These are phyloP conservation scores for Alternaria solani DNA, from an alignment of 2,329 filamentous ascomycete species.

Conservation along the genomic window DNA sequence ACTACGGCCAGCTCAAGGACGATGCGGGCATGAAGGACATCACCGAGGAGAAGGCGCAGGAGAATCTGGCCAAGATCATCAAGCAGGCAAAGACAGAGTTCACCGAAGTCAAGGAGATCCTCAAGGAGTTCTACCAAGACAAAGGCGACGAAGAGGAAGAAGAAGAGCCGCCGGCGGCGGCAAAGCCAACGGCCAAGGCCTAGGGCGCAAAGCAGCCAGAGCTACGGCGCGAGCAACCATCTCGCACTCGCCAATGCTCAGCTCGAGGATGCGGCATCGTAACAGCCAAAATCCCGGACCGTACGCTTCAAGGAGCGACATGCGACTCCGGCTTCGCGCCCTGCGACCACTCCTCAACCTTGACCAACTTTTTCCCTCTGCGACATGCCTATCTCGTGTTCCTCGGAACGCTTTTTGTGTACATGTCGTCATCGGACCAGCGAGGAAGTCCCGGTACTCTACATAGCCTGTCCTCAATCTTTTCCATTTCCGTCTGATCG, in stretches of 20 bases:
- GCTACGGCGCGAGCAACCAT: constrained; percentile 13
- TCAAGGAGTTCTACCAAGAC: constrained; percentile 75
- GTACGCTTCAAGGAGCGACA: constrained; percentile 7
- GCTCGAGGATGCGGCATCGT: not conserved
- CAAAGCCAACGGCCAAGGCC: not conserved
- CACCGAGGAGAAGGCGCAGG: constrained; percentile 70
- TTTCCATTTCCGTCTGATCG: constrained; percentile 2
- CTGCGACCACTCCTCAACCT: constrained; percentile 7
- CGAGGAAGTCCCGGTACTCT: constrained; percentile 9
- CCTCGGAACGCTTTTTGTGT: constrained; percentile 13
- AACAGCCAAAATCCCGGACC: constrained; percentile 3
- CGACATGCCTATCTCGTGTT: constrained; percentile 8
- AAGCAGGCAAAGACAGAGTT: constrained; percentile 79
- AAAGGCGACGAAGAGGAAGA: constrained; percentile 52
- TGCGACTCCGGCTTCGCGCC: constrained; percentile 8
- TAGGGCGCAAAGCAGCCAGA: constrained; percentile 5
- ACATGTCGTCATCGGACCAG: constrained; percentile 21
- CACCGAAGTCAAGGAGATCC: constrained; percentile 71
- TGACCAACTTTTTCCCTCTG: constrained; percentile 15
- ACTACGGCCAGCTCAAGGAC: constrained; percentile 84
- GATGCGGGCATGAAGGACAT: constrained; percentile 74
- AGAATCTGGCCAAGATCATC: constrained; percentile 74
- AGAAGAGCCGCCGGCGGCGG: constrained; percentile 12
- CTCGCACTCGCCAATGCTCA: constrained; percentile 20
- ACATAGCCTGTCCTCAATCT: constrained; percentile 17